A percentile compares a stretch with the other conserved stretches of the same genome.
phyloP scores from a whole-genome alignment of 345 rosid genomes.

The Balakata baccata region DNA sequence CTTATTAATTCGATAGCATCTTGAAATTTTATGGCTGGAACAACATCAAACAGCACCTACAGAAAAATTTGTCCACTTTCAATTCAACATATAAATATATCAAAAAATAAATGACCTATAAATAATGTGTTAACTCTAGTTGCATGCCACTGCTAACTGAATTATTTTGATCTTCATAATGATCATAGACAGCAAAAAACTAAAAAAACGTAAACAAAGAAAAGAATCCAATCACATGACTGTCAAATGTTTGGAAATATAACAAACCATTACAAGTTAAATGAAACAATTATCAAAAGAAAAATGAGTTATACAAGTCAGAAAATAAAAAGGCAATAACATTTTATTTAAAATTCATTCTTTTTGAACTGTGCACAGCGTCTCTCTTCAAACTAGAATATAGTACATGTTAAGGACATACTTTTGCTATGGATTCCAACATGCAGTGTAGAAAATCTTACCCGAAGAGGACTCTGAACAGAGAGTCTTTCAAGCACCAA shows the following conservation, averaged over 20 bases:
- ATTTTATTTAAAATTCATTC: neutral
- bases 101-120: neutral
- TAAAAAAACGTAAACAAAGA: neutral
- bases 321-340: neutral
- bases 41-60: slow-evolving; percentile 92
- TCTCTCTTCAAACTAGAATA: slow-evolving; percentile 7
- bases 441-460: slow-evolving; percentile 29
- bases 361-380: neutral
- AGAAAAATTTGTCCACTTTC: slow-evolving; percentile 21
- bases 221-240: neutral
- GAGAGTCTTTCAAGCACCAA: slow-evolving; percentile 94
- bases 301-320: neutral
- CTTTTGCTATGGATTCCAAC: neutral
- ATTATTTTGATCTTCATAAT: slow-evolving; percentile 4
- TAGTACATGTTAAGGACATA: neutral
- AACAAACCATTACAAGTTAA: slow-evolving; percentile 2
- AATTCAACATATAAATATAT: slow-evolving; percentile 13
- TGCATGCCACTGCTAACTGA: slow-evolving; percentile 8
- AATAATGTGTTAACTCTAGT: neutral
- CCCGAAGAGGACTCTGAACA: slow-evolving; percentile 90
- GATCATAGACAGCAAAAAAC: neutral
- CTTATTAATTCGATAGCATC: slow-evolving; percentile 88
- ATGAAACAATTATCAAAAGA: neutral
- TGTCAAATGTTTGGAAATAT: neutral
- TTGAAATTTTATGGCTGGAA: slow-evolving; percentile 74